Evolutionary conservation across 306 rosid genomes (phyloP), one percentile per base, ranked within the genome.

Genomic region (Pterocarpus santalinus): DNA sequence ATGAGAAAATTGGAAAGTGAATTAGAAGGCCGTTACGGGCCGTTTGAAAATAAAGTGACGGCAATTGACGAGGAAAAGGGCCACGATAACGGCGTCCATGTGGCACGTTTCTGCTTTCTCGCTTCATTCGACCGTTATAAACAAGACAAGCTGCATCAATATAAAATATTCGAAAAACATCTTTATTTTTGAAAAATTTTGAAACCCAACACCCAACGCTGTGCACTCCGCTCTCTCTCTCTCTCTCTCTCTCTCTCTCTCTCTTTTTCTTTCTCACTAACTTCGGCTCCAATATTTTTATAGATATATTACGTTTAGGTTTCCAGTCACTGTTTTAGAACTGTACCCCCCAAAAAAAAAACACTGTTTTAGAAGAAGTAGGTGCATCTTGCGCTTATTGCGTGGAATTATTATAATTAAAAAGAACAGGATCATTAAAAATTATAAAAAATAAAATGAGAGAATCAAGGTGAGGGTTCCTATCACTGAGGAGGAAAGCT

Each of bases 71-170:
- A 1, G 35, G 7, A 35, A 7, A 32, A 13, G 55, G 72, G 34
- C 3, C 35, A n/a, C 22, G 81, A 61, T 83, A 82, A 90, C 96
- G 94, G 67, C 94, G 94, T 89, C 71, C 49, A 36, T 5, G 34
- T 60, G 38, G 67, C 77, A 83, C 88, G 89, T 85, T 90, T 16
- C 32, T 12, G 4, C 36, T 65, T 85, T 75, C 68, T 75, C 5
- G 66, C 63, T 53, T 77, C 80, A 79, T 81, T 82, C 86, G 96
- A 93, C 97, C 94, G 97, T 93, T 93, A 85, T 73, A 80, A 85
- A 85, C 36, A 68, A 66, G 91, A 84, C 86, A 79, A 86, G 84
- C 41, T 15, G 10, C 76, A 11, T 64, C 47, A 44, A 46, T 44
- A 17, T 14, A 33, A 83, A 53, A 41, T 43, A 52, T 4, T 0